Base-by-base conservation (phyloP, 495 filamentous ascomycete genomes). In the Podospora conica region DNA sequence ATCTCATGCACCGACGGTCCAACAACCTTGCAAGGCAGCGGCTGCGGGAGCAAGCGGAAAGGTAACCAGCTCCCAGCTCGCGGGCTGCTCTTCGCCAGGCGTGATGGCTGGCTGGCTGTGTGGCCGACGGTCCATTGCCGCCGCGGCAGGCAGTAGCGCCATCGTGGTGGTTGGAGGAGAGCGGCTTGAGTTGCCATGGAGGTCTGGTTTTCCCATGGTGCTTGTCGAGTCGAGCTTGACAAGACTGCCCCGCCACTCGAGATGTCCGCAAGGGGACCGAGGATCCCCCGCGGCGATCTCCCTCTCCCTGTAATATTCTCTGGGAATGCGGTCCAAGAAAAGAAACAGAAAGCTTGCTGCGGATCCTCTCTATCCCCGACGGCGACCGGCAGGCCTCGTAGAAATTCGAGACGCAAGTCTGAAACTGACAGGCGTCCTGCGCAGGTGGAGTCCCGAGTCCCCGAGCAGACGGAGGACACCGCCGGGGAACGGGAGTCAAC, bases 1-100 rank as follows among this genome's bases (percentile, higher is more conserved):
- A 64, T 64, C 54, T 64, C 55, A 57, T 64, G 63, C 63, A 64
- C 40, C 55, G 57, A 40, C 21, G n/a, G 63, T 64, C 55, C 63
- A 58, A 63, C 61, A 28, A 40, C 62, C 22, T 53, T 55, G 54
- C 62, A 29, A 48, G 33, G 33, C 33, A 48, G 15, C 61, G 53
- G 61, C 61, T 54, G 61, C 53, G 21, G 61, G 61, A 29, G 48
- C 9, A 63, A 54, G 61, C 53, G 40, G 22, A 61, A 55, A 40
- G 33, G 29, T 15, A 7, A 15, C 33, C 33, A 25, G 11, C 63
- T 28, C 27, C 63, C 18, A 63, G 18, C 33, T 6, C 33, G 15
- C 33, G 15, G 33, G 33, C 33, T 18, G 33, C 12, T 18, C 12
- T 40, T 40, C 33, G 18, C 40, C 29, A 31, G 40, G 4, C 11